Evolutionary conservation across 108 stramenopile species (phyloP), one percentile per base, ranked within the genome.

Genomic region (Schizochytrium sp.): DNA sequence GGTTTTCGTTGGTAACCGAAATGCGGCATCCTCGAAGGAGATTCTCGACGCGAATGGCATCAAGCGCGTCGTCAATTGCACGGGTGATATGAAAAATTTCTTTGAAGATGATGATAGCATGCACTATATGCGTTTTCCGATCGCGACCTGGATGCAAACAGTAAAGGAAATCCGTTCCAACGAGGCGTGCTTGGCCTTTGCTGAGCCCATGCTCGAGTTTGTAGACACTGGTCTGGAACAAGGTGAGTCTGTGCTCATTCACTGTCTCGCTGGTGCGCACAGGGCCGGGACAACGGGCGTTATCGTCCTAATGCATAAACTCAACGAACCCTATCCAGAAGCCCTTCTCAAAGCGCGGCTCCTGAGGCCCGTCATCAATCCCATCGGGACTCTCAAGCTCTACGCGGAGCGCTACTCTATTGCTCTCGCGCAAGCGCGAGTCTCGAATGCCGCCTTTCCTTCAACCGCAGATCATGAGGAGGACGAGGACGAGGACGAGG

Each of bases 191-290:
- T 23, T 91, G 23, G 51, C 14, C 18, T 91, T 90, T 60, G 58
- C 51, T 12, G 18, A 28, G 45, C 88, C 55, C 8, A 16, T 90
- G 23, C 69, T 60, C 21, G 72, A 76, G 4, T 91, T 88, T 21
- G 57, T 91, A 21, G 91, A 90, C 12, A 55, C n/a, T 18, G 60
- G 25, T 4, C 10, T 92, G 5, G 48, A 23, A 0, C 28, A 5
- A 0, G 91, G 91, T 12, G 43, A 87, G 14, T 69, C 44, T 44
- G 90, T 93, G 21, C 69, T 93, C 16, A 58, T 93, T 60, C 93
- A 93, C 55, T 93, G 93, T 59, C 71, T 93, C 44, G 93, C 93
- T 23, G 93, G 93, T 19, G 93, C 93, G 4, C 93, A 93, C 55
- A 41, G 93, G 5, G 93, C 93, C 25, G 93, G 93, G 5, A 93